Evolutionary conservation across 2,329 filamentous ascomycete genomes (phyloP), one percentile per base, ranked within the genome.

Genomic region (Cercospora beticola): DNA sequence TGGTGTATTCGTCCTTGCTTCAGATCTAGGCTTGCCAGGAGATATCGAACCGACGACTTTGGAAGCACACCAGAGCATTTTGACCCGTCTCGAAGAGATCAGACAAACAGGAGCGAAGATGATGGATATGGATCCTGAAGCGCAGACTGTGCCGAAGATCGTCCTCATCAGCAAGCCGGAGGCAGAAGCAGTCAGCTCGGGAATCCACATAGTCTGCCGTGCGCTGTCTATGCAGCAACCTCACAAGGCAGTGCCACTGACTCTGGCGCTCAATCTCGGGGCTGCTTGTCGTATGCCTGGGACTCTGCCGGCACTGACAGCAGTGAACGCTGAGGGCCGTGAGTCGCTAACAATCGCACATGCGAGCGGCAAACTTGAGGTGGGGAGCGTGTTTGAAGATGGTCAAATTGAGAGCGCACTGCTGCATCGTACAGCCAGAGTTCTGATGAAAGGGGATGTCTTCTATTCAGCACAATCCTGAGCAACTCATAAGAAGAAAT

Each of bases 101-200:
- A 83, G 89, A 1, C 82, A 81, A 59, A 80, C 83, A 56, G 89
- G 86, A 0, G 86, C 87, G 0, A 82, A 85, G 0, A 81, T 80
- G 26, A 92, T 92, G 89, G 88, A 88, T 0, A 80, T 92, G 4
- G 77, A 81, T 0, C 78, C 80, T 12, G 79, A 79, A 0, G 79
- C 79, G 1, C 84, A 85, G 6, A 83, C 85, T 0, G 83, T 91
- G 1, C 89, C 89, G 0, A 90, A 91, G 75, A 87, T 91, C 43
- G 86, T 84, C 14, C 79, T 90, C 16, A 82, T 89, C 75, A 33
- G 82, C 80, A 68, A 65, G 59, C 65, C 77, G 6, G 67, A 28
- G 5, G 49, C 40, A 0, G 65, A 36, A 12, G 67, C 62, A 8
- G 56, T 43, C 21, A 62, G 58, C 3, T 26, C 69, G 7, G 74